Evolutionary conservation across 2,329 filamentous ascomycete species (phyloP), one percentile per base, ranked within the genome.

Genomic region (Trichoderma sp.): DNA sequence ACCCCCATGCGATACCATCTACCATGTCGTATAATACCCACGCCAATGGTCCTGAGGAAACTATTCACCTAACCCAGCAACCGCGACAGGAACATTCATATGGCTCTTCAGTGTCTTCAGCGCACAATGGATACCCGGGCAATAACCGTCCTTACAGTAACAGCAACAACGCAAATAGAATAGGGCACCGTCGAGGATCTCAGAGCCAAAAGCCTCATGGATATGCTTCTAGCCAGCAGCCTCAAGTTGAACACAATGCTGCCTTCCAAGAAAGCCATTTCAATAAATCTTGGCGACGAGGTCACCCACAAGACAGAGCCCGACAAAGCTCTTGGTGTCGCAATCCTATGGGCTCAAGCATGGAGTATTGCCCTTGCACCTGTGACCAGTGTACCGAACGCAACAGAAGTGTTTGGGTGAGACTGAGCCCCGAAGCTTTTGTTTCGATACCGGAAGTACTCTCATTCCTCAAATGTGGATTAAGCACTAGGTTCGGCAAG

Each of bases 371-470:
- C 19, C 73, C 71, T 1, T 81, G 79, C 64, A 67, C 57, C 57
- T 81, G 79, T 43, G 37, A 66, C 19, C 60, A 69, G 3, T 81
- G 79, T 47, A 71, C 72, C 27, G 57, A 69, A 7, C 72, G 75
- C 40, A 80, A 81, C 63, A 74, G 76, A 61, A 79, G 76, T 65
- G 69, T 80, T 14, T 74, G 74, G 71, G 71, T 80, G 27, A 70
- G 65, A 21, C 73, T 75, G 8, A 21, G 71, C 6, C 8, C n/a
- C 16, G 70, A 67, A 5, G 7, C 59, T 14, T 19, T n/a, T 29
- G 11, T 11, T 13, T 19, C 52, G 19, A 21, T 29, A 1, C 40
- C 70, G 27, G 78, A 80, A 0, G 37, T 77, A 19, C 73, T 75
- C 43, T 60, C 73, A 5, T 74, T 76, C n/a, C 68, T 80, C 61